These are phyloP conservation scores for Thraustochytrium striatum DNA, from an alignment of 352 stramenopile species.

Conservation along the genomic window DNA sequence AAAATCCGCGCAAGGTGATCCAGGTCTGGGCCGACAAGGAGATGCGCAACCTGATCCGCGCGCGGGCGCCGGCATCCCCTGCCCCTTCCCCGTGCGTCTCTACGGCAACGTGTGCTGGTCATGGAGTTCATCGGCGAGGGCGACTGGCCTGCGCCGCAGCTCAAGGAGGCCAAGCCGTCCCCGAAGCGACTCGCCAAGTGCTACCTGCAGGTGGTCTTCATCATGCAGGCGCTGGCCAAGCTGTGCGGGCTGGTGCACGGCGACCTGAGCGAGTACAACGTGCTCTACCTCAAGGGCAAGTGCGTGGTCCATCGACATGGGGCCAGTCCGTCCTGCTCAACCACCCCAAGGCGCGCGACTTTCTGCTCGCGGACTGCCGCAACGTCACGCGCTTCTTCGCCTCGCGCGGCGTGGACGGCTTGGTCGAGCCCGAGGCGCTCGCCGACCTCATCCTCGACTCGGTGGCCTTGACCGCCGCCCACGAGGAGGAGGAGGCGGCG, in stretches of 20 bases:
- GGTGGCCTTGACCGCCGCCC: background rate
- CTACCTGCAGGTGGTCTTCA: conserved; percentile 88
- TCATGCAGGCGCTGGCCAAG: conserved; percentile 93
- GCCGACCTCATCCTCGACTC: background rate
- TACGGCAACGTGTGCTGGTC: conserved; percentile 93
- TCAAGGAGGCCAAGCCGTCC: conserved; percentile 87
- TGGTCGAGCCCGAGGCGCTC: conserved; percentile 16
- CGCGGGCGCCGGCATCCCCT: conserved; percentile 82
- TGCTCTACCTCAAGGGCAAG: conserved; percentile 88
- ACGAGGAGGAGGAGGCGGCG: background rate
- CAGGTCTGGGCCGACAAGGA: conserved; percentile 99
- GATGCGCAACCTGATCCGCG: conserved; percentile 91
- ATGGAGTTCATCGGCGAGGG: conserved; percentile 98
- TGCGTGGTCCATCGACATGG: conserved; percentile 96
- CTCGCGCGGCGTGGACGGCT: background rate
- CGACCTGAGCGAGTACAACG: conserved; percentile 98
- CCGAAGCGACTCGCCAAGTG: conserved; percentile 61
- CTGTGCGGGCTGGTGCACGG: conserved; percentile 94
- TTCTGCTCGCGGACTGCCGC: conserved; percentile 92
- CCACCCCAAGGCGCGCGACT: conserved; percentile 93
- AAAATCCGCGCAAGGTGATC: conserved; percentile 98
- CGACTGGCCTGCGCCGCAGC: conserved; percentile 85
- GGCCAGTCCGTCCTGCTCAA: conserved; percentile 95
- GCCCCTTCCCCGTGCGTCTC: conserved; percentile 84
- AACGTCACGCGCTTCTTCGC: conserved; percentile 94